phyloP scores from a whole-genome alignment of 176 grass and related monocot genomes.

The Saccharum spontaneum region DNA sequence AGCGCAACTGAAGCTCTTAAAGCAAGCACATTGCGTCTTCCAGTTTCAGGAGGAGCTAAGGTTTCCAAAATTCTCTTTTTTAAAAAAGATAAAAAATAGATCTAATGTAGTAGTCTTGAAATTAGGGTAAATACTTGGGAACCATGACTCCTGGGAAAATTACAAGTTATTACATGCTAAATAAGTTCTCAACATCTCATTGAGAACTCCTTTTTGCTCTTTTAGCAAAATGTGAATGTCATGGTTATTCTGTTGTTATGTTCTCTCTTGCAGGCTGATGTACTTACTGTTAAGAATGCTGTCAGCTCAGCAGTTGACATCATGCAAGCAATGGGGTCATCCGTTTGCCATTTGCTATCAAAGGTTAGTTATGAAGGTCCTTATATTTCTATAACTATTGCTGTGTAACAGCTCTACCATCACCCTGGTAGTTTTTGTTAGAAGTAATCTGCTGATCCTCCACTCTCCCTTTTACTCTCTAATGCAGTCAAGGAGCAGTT shows the following conservation, averaged over 20 bases:
- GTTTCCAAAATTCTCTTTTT: slow-evolving; percentile 27
- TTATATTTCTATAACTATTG: background rate
- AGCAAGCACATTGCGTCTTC: slow-evolving; percentile 88
- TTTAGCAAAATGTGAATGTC: slow-evolving; percentile 32
- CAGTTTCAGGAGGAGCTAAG: slow-evolving; percentile 88
- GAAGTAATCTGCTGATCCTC: no score
- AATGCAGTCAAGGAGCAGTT: no score
- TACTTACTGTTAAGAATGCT: slow-evolving; percentile 85
- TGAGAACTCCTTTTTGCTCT: slow-evolving; percentile 8
- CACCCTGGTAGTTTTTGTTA: background rate
- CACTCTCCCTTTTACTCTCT: no score
- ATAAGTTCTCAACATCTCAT: slow-evolving; percentile 11
- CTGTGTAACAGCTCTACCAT: slow-evolving; percentile 14
- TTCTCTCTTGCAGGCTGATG: slow-evolving; percentile 60
- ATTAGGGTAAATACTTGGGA: slow-evolving; percentile 14
- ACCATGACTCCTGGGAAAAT: slow-evolving; percentile 4
- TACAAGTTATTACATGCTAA: slow-evolving; percentile 26
- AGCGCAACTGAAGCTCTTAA: slow-evolving; percentile 83
- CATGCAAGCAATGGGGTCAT: slow-evolving; percentile 92
- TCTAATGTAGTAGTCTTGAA: slow-evolving; percentile 19
- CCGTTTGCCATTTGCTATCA: slow-evolving; percentile 74
- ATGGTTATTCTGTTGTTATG: slow-evolving; percentile 9
- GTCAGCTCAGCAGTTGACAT: slow-evolving; percentile 93
- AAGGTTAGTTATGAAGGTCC: slow-evolving; percentile 55
- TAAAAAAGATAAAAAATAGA: background rate